Evolutionary conservation across 805 yeast species (phyloP).

Genomic region (Scheffersomyces spartinae): DNA sequence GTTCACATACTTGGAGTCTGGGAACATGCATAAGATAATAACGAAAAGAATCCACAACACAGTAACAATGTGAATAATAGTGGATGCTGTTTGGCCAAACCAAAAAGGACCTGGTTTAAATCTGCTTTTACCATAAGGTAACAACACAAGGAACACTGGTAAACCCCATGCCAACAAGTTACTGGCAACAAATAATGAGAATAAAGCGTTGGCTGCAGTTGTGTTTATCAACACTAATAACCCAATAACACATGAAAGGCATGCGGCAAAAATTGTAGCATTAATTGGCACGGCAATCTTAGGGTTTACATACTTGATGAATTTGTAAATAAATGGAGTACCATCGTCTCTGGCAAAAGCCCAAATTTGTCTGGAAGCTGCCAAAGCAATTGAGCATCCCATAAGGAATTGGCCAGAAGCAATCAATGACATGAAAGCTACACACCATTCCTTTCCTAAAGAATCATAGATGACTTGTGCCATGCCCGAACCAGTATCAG

Average conservation of each 20-base stretch:
- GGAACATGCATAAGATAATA: constrained; percentile 52
- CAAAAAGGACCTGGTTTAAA: constrained; percentile 60
- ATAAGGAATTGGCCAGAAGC: constrained; percentile 19
- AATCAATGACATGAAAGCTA: constrained; percentile 16
- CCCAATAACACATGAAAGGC: constrained; percentile 40
- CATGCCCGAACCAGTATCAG: constrained; percentile 16
- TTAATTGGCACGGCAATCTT: constrained; percentile 15
- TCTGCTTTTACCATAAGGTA: constrained; percentile 35
- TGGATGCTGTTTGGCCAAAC: constrained; percentile 39
- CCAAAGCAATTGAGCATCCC: constrained; percentile 21
- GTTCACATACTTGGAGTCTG: constrained; percentile 30
- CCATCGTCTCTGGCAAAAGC: constrained; percentile 22
- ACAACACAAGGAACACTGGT: constrained; percentile 44
- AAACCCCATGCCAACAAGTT: constrained; percentile 52
- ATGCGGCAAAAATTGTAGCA: constrained; percentile 38
- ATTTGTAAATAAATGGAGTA: constrained; percentile 20
- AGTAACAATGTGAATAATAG: constrained; percentile 34
- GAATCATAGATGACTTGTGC: constrained; percentile 19
- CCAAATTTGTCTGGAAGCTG: constrained; percentile 17
- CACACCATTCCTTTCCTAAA: constrained; percentile 19
- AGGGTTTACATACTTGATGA: constrained; percentile 16
- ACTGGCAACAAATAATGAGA: constrained; percentile 52
- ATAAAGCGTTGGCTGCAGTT: constrained; percentile 57
- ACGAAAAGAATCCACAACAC: constrained; percentile 39
- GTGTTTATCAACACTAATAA: constrained; percentile 45